These are phyloP conservation scores for Penicillium cinerascens DNA, from an alignment of 495 filamentous ascomycete genomes.

Conservation along the genomic window DNA sequence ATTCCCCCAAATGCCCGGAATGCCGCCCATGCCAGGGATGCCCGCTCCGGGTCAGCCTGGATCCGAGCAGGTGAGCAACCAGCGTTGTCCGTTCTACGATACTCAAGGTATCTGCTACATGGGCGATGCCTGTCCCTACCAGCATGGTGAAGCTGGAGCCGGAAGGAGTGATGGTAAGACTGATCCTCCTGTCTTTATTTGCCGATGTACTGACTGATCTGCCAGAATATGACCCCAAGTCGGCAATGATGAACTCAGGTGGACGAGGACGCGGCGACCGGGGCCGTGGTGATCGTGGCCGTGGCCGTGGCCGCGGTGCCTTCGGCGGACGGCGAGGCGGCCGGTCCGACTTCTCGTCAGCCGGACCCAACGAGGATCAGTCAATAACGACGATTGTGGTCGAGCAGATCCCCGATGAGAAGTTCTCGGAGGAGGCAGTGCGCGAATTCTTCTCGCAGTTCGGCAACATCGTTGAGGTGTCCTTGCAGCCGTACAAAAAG, in stretches of 20 bases:
- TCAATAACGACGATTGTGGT: conserved; percentile 80
- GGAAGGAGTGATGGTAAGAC: conserved; percentile 47
- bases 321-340: conserved; percentile 49
- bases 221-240: conserved; percentile 82
- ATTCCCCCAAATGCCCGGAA: conserved; percentile 54
- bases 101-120: conserved; percentile 80
- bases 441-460: conserved; percentile 82
- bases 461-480: conserved; percentile 68
- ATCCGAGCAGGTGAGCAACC: conserved; percentile 34
- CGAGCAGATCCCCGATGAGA: conserved; percentile 87
- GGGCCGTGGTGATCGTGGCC: conserved; percentile 42
- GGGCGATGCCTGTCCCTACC: conserved; percentile 73
- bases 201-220: conserved; percentile 7
- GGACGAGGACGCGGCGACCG: conserved; percentile 14
- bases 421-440: conserved; percentile 70
- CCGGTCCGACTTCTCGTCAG: conserved; percentile 68
- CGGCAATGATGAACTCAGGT: conserved; percentile 42
- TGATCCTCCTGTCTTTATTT: not conserved
- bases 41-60: conserved; percentile 30
- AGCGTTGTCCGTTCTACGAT: conserved; percentile 84
- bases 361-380: conserved; percentile 70
- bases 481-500: conserved; percentile 71
- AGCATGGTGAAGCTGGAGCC: conserved; percentile 69
- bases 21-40: conserved; percentile 47
- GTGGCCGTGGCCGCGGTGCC: conserved; percentile 48